Evolutionary conservation across 1,284 basidiomycete genomes (phyloP).

Genomic region (Fomitopsis betulina): DNA sequence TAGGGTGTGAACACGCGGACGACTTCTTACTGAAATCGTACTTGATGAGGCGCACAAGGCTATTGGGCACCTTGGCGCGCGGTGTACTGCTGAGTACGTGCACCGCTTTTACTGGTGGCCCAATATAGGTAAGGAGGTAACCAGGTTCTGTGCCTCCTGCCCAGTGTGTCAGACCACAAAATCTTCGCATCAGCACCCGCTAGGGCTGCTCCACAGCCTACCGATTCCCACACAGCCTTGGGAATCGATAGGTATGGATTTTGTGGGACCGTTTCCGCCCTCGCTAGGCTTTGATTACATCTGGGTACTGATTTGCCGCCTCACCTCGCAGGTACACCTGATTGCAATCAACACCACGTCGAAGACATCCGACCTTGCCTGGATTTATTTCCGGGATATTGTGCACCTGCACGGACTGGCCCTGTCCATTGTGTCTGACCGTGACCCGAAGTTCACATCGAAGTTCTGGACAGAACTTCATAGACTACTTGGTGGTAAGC

Average conservation of each 20-base stretch:
- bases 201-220: constrained; percentile 21
- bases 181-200: constrained; percentile 4
- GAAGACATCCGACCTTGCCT: constrained; percentile 15
- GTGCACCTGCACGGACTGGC: constrained; percentile 21
- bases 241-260: constrained; percentile 16
- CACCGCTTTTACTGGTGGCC: constrained; percentile 33
- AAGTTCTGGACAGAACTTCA: constrained; percentile 9
- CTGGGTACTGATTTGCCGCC: constrained; percentile 17
- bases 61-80: constrained; percentile 22
- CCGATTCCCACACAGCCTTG: constrained; percentile 21
- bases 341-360: constrained; percentile 13
- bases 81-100: constrained; percentile 22
- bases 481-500: constrained; percentile 20
- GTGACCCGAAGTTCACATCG: constrained; percentile 24
- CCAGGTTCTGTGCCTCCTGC: constrained; percentile 21
- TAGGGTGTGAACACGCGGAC: neutral
- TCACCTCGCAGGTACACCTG: constrained; percentile 21
- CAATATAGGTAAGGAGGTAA: constrained; percentile 12
- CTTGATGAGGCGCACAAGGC: constrained; percentile 21
- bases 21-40: constrained; percentile 14
- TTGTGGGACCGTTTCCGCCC: constrained; percentile 20
- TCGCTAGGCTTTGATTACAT: constrained; percentile 16
- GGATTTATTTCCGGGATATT: constrained; percentile 13
- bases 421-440: constrained; percentile 20
- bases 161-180: constrained; percentile 22